A percentile compares a stretch with the other conserved stretches of the same genome.
Evolutionary conservation across 2,329 filamentous ascomycete genomes (phyloP).

Genomic region (Corniculantispora saksenae): DNA sequence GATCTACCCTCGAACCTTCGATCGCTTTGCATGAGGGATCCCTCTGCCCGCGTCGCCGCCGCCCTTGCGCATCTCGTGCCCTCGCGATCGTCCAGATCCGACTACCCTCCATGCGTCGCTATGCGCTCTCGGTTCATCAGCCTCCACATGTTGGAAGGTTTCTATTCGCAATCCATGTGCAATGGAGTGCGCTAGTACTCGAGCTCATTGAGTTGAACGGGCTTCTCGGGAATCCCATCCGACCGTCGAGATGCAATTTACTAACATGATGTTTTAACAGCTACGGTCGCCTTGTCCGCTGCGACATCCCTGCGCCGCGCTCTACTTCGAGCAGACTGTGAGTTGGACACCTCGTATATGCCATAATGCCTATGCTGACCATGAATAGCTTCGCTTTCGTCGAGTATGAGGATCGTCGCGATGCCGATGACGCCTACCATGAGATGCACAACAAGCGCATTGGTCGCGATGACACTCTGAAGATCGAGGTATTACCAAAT

Average conservation of each 20-base stretch:
- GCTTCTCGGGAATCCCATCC: constrained; percentile 8
- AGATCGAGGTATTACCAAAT: constrained; percentile 80
- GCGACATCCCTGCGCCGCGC: constrained; percentile 94
- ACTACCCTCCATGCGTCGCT: not conserved
- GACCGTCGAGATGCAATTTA: constrained; percentile 37
- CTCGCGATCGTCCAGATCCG: constrained; percentile 6
- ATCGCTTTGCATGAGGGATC: constrained; percentile 39
- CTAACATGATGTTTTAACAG: constrained; percentile 56
- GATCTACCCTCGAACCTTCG: constrained; percentile 30
- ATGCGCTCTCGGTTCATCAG: not conserved
- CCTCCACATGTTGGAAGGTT: constrained; percentile 1
- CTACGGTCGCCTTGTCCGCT: constrained; percentile 96
- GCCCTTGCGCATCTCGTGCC: constrained; percentile 5
- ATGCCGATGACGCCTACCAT: constrained; percentile 98
- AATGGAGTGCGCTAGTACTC: constrained; percentile 14
- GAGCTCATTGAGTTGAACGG: constrained; percentile 13
- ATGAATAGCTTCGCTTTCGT: constrained; percentile 84
- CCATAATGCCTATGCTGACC: not conserved
- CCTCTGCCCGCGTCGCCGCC: constrained; percentile 26
- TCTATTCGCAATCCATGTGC: constrained; percentile 2
- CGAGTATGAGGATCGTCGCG: constrained; percentile 96
- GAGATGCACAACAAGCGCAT: constrained; percentile 99
- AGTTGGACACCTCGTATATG: constrained; percentile 45
- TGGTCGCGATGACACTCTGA: constrained; percentile 89
- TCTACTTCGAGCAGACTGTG: constrained; percentile 94